Evolutionary conservation across 176 grass and related monocot species (phyloP).

Genomic region (Thinopyrum elongatum): DNA sequence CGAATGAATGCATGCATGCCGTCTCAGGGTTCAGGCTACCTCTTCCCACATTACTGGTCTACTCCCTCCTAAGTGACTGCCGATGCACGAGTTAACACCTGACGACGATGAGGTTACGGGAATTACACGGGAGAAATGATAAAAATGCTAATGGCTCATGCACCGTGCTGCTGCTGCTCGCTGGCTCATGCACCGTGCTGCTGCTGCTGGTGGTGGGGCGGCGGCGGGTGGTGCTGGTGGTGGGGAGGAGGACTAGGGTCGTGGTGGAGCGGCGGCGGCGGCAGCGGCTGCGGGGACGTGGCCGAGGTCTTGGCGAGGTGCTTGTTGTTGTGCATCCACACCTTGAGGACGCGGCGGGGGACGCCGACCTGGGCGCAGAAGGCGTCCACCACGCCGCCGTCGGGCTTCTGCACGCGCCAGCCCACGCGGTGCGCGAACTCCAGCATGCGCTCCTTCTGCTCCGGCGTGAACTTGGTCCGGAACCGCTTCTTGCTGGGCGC

Average conservation of each 20-base stretch:
- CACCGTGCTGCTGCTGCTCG: neutral
- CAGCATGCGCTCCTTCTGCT: slow-evolving; percentile 83
- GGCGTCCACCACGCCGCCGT: slow-evolving; percentile 48
- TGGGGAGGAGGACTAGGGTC: neutral
- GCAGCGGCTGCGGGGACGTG: neutral
- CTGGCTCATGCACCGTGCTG: slow-evolving; percentile 37
- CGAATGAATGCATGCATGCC: slow-evolving; percentile 3
- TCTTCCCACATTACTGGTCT: slow-evolving; percentile 15
- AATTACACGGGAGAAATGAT: slow-evolving; percentile 36
- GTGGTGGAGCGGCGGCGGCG: neutral
- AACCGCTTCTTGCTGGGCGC: slow-evolving; percentile 65
- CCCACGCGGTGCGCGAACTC: slow-evolving; percentile 80
- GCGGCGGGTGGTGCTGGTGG: neutral
- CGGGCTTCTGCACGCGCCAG: slow-evolving; percentile 87
- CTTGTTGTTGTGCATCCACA: slow-evolving; percentile 99
- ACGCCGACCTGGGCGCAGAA: slow-evolving; percentile 78
- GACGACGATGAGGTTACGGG: slow-evolving; percentile 33
- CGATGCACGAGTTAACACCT: slow-evolving; percentile 32
- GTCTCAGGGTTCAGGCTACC: neutral
- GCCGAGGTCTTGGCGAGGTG: slow-evolving; percentile 51
- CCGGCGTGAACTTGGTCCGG: slow-evolving; percentile 86
- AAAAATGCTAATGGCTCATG: slow-evolving; percentile 41
- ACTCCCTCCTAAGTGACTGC: slow-evolving; percentile 17
- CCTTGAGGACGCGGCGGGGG: slow-evolving; percentile 86
- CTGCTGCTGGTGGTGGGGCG: neutral